Percentiles rank a stretch among this genome's conserved stretches.
These are phyloP conservation scores for Xylaria palmicola DNA, from an alignment of 495 filamentous ascomycete genomes.

Conservation along the genomic window DNA sequence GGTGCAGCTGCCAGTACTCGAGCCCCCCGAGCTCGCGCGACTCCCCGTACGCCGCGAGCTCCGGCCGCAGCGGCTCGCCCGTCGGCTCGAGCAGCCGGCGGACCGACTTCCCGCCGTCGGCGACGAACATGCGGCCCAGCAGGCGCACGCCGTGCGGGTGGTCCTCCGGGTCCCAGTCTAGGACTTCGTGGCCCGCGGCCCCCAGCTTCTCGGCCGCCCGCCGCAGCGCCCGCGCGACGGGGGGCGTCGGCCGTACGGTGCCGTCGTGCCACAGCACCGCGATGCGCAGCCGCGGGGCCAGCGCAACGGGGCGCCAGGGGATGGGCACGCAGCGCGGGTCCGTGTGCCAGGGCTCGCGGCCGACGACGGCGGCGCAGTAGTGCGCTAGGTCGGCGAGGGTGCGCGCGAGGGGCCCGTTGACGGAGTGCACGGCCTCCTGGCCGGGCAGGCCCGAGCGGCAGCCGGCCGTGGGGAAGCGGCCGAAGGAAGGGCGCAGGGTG, in stretches of 20 bases:
- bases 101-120: slow-evolving; percentile 78
- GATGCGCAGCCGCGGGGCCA: slow-evolving; percentile 58
- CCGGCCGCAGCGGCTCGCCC: slow-evolving; percentile 73
- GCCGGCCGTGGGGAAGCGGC: slow-evolving; percentile 78
- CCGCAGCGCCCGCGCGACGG: slow-evolving; percentile 71
- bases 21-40: slow-evolving; percentile 64
- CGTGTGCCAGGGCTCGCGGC: slow-evolving; percentile 79
- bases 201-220: slow-evolving; percentile 60
- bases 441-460: slow-evolving; percentile 79
- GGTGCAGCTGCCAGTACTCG: slow-evolving; percentile 73
- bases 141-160: slow-evolving; percentile 67
- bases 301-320: slow-evolving; percentile 61
- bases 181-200: slow-evolving; percentile 69
- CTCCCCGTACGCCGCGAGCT: slow-evolving; percentile 53
- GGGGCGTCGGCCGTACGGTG: slow-evolving; percentile 75
- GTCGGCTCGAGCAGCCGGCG: slow-evolving; percentile 67
- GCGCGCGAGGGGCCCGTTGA: slow-evolving; percentile 85
- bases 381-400: slow-evolving; percentile 73
- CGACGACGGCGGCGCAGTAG: slow-evolving; percentile 67
- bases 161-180: slow-evolving; percentile 58
- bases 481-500: slow-evolving; percentile 75
- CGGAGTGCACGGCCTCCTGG: slow-evolving; percentile 78
- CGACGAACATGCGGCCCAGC: slow-evolving; percentile 71
- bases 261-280: slow-evolving; percentile 74
- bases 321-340: slow-evolving; percentile 80